phyloP scores from a whole-genome alignment of 768 basidiomycete species.

The Russula vinacea region DNA sequence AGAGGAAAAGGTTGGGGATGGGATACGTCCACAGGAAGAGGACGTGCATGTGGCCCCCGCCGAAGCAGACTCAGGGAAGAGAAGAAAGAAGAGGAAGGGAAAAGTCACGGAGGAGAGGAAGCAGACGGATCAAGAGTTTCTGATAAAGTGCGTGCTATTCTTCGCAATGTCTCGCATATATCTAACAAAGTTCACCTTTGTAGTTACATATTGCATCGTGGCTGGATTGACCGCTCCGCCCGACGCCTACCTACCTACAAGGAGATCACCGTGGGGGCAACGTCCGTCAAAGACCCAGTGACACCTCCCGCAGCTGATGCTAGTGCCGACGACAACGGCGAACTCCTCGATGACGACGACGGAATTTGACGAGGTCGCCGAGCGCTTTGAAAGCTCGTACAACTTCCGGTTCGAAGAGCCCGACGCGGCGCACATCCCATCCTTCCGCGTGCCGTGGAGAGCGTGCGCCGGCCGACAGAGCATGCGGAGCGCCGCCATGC shows the following conservation, averaged over 20 bases:
- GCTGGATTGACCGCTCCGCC: conserved; percentile 85
- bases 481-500: conserved; percentile 59
- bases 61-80: conserved; percentile 36
- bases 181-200: conserved; percentile 1
- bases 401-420: conserved; percentile 98
- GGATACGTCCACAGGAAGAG: conserved; percentile 35
- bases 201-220: conserved; percentile 95
- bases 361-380: conserved; percentile 88
- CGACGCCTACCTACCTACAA: conserved; percentile 79
- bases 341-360: conserved; percentile 52
- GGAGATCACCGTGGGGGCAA: conserved; percentile 58
- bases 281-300: conserved; percentile 28
- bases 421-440: conserved; percentile 58
- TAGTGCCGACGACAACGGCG: conserved; percentile 32
- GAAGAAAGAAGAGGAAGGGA: conserved; percentile 32
- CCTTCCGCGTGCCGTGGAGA: conserved; percentile 68
- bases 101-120: conserved; percentile 42
- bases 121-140: conserved; percentile 79
- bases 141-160: conserved; percentile 68
- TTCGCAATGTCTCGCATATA: conserved; percentile 2
- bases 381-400: conserved; percentile 92
- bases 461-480: conserved; percentile 69
- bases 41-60: conserved; percentile 33
- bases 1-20: conserved; percentile 29
- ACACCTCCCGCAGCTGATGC: conserved; percentile 26